Evolutionary conservation across 2,329 filamentous ascomycete species (phyloP).

Genomic region (Colletotrichum ledebouriae): DNA sequence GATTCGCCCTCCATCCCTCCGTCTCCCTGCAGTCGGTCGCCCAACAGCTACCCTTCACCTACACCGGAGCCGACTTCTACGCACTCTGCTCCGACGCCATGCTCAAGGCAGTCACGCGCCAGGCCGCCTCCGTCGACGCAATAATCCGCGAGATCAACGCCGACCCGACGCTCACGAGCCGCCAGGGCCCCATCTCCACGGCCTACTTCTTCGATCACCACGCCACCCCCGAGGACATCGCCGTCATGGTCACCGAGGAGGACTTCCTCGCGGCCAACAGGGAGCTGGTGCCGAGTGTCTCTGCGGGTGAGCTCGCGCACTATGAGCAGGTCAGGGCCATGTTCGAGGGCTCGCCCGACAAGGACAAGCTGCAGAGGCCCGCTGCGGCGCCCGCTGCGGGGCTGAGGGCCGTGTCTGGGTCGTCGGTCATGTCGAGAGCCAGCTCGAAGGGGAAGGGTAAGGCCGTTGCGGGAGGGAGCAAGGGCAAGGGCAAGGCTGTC

Average conservation of each 20-base stretch:
- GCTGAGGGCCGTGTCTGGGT: constrained; percentile 46
- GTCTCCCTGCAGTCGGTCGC: constrained; percentile 83
- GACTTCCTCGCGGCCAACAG: constrained; percentile 87
- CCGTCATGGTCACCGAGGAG: constrained; percentile 88
- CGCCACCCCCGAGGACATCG: constrained; percentile 83
- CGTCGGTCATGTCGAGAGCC: constrained; percentile 47
- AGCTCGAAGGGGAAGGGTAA: constrained; percentile 54
- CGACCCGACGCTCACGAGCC: constrained; percentile 49
- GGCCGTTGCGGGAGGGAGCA: constrained; percentile 50
- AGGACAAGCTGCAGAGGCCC: constrained; percentile 51
- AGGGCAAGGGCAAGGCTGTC: constrained; percentile 55
- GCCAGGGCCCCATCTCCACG: constrained; percentile 74
- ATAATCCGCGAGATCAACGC: constrained; percentile 81
- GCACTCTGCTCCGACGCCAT: constrained; percentile 97
- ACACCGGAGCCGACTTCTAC: constrained; percentile 97
- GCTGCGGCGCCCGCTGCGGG: neutral
- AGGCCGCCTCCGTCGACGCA: constrained; percentile 84
- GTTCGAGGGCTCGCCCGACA: constrained; percentile 78
- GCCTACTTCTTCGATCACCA: constrained; percentile 97
- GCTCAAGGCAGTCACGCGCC: constrained; percentile 97
- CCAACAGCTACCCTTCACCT: constrained; percentile 88
- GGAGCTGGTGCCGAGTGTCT: constrained; percentile 94
- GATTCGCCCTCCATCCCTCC: constrained; percentile 85
- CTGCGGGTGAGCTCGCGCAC: constrained; percentile 89
- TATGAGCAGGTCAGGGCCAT: constrained; percentile 86